These are phyloP conservation scores for Emergomyces africanus DNA, from an alignment of 2,329 filamentous ascomycete species.

Conservation along the genomic window DNA sequence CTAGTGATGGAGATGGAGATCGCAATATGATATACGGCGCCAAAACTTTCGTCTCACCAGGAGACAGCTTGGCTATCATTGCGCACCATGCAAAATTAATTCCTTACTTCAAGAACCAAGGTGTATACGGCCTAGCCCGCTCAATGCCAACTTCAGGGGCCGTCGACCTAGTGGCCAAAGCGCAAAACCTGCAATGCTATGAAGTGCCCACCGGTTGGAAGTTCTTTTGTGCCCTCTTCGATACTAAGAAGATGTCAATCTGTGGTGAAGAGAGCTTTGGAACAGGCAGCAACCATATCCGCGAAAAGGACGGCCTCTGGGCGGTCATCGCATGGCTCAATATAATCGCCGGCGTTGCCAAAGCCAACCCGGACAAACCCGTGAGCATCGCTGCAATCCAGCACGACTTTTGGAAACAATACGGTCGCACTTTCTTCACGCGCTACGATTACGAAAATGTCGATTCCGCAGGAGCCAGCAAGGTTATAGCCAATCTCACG, in stretches of 20 bases:
- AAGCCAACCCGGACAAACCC: constrained; percentile 63
- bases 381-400: constrained; percentile 95
- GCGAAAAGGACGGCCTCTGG: constrained; percentile 98
- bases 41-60: constrained; percentile 89
- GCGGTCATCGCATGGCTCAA: constrained; percentile 96
- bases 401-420: constrained; percentile 90
- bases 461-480: constrained; percentile 78
- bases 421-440: constrained; percentile 97
- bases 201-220: constrained; percentile 99
- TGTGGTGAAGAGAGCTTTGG: constrained; percentile 98
- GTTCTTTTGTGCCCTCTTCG: constrained; percentile 95
- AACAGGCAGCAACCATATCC: constrained; percentile 96
- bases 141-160: constrained; percentile 97
- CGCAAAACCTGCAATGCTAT: constrained; percentile 81
- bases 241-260: constrained; percentile 91
- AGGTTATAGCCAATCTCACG: constrained; percentile 71
- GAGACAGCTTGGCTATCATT: constrained; percentile 95
- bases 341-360: constrained; percentile 88
- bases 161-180: constrained; percentile 90
- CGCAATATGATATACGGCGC: constrained; percentile 99
- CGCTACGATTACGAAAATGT: constrained; percentile 97
- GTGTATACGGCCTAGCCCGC: constrained; percentile 85
- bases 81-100: constrained; percentile 93
- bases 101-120: constrained; percentile 96
- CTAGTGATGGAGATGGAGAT: constrained; percentile 93